Conservation (phyloP, 202 grass and related monocot species). For the Elaeis oleifera region DNA sequence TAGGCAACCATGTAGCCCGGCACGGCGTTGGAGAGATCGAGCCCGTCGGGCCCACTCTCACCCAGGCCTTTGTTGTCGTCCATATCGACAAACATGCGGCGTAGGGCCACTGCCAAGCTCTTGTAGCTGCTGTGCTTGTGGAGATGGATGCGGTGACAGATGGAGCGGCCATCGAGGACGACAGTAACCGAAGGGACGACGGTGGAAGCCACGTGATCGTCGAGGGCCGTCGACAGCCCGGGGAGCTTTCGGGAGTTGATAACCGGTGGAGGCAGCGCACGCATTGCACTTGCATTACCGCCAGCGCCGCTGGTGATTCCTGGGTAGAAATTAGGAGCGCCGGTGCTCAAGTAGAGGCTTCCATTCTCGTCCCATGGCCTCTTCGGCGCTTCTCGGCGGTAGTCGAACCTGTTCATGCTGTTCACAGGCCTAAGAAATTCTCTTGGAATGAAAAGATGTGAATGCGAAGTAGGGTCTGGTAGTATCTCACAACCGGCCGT, state of each 20-base stretch:
- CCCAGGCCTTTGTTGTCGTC: background rate
- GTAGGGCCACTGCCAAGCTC: conserved; percentile 51
- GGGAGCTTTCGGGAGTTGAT: conserved; percentile 36
- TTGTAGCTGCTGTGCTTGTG: conserved; percentile 43
- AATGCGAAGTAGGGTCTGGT: too few relatives aligned
- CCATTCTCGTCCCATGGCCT: conserved; percentile 11
- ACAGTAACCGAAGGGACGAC: conserved; percentile 75
- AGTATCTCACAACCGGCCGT: too few relatives aligned
- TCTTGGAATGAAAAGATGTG: too few relatives aligned
- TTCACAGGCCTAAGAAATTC: background rate
- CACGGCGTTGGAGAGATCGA: conserved; percentile 72
- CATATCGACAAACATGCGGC: conserved; percentile 49
- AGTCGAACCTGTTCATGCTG: conserved; percentile 7
- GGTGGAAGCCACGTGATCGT: conserved; percentile 42
- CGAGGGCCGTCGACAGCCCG: conserved; percentile 27
- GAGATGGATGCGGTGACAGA: conserved; percentile 75
- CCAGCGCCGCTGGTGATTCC: too few relatives aligned
- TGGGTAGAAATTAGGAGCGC: too few relatives aligned
- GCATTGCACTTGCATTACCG: too few relatives aligned
- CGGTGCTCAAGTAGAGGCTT: background rate
- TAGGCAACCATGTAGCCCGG: conserved; percentile 82
- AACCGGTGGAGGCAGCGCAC: conserved; percentile 1
- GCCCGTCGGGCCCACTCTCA: background rate
- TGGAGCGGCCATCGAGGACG: conserved; percentile 73
- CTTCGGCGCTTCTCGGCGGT: conserved; percentile 13